Conservation (phyloP, 306 rosid genomes). For the Casuarina cunninghamiana region DNA sequence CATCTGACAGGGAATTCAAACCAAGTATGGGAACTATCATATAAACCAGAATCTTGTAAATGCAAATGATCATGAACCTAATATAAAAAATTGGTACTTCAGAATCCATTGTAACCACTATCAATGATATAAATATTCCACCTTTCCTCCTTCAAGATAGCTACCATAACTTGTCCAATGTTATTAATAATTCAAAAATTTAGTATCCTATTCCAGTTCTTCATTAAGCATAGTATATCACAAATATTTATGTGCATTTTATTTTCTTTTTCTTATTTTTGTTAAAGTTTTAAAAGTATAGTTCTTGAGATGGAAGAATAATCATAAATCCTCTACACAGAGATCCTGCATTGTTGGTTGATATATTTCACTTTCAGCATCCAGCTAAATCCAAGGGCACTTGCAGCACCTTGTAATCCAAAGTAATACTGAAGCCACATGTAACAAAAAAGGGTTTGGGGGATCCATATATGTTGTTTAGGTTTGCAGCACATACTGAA, state of each 20-base stretch:
- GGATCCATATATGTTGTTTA: too few species aligned
- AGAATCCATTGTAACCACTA: neutral
- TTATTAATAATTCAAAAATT: neutral
- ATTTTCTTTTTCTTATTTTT: neutral
- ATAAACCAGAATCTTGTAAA: neutral
- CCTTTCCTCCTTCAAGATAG: neutral
- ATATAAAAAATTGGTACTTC: neutral
- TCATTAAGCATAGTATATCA: neutral
- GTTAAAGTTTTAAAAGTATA: neutral
- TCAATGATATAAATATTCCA: neutral
- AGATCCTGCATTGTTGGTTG: neutral
- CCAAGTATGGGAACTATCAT: conserved; percentile 5
- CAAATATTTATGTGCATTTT: neutral
- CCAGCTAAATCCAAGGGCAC: neutral
- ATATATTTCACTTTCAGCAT: neutral
- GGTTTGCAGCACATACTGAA: too few species aligned
- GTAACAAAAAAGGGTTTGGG: too few species aligned
- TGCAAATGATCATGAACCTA: conserved; percentile 2
- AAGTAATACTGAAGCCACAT: too few species aligned
- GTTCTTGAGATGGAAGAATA: neutral
- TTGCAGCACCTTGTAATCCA: neutral
- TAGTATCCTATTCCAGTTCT: neutral
- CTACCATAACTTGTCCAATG: neutral
- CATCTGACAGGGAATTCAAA: neutral
- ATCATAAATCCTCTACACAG: neutral